Conservation (phyloP, 176 grass and related monocot genomes). For the Calamus simplicifolius region DNA sequence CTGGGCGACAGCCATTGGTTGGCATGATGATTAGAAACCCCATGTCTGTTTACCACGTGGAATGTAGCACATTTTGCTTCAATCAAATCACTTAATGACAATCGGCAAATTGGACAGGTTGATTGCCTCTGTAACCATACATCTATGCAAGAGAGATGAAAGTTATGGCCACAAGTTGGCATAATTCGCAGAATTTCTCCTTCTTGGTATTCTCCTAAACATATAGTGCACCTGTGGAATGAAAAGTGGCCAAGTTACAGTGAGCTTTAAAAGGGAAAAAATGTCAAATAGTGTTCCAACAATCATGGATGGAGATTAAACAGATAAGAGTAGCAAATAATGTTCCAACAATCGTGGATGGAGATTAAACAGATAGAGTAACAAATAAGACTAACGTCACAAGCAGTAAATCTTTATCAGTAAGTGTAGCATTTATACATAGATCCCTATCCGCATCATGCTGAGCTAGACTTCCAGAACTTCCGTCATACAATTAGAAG, state of each 20-base stretch:
- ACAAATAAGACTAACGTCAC: too few species aligned
- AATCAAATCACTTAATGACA: slow-evolving; percentile 15
- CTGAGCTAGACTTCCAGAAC: too few species aligned
- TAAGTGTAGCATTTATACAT: too few species aligned
- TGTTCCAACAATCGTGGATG: too few species aligned
- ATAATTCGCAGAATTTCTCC: slow-evolving; percentile 26
- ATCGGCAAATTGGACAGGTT: slow-evolving; percentile 27
- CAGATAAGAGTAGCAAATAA: too few species aligned
- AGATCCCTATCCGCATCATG: too few species aligned
- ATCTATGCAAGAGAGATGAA: slow-evolving; percentile 26
- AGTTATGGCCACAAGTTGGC: slow-evolving; percentile 28
- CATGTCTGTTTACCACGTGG: slow-evolving; percentile 14
- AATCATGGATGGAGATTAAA: too few species aligned
- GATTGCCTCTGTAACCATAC: slow-evolving; percentile 24
- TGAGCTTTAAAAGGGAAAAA: neutral
- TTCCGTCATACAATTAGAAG: too few species aligned
- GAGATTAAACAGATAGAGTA: too few species aligned
- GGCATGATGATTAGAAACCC: neutral
- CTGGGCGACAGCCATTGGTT: too few species aligned
- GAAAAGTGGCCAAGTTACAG: neutral
- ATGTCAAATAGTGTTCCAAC: neutral
- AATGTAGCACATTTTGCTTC: slow-evolving; percentile 2
- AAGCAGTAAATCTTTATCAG: too few species aligned
- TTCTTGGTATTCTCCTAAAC: slow-evolving; percentile 30
- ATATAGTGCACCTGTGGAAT: slow-evolving; percentile 21